phyloP scores from a whole-genome alignment of 345 rosid species.

The Rhodamnia rubescens region DNA sequence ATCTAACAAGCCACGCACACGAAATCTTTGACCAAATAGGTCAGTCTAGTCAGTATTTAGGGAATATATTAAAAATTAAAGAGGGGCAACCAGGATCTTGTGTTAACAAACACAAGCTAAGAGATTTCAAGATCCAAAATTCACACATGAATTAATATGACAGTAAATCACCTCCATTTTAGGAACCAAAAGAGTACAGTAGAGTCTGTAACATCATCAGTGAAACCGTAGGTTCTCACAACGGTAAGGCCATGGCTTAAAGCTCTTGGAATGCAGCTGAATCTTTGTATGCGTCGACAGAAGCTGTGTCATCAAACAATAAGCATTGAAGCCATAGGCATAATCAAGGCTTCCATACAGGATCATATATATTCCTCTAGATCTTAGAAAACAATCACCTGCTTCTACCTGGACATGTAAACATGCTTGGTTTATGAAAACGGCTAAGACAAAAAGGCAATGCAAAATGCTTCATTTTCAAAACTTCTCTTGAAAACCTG shows the following conservation, averaged over 20 bases:
- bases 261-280: constrained; percentile 55
- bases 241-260: constrained; percentile 46
- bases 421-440: constrained; percentile 21
- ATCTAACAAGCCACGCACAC: not conserved
- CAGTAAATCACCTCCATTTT: constrained; percentile 36
- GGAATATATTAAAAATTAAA: not conserved
- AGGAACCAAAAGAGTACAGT: constrained; percentile 60
- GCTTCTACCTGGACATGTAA: constrained; percentile 19
- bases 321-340: constrained; percentile 85
- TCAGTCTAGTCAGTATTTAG: not conserved
- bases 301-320: constrained; percentile 75
- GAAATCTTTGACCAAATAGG: not conserved
- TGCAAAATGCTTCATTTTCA: constrained; percentile 17
- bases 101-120: not conserved
- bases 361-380: constrained; percentile 45
- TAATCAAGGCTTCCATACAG: constrained; percentile 55
- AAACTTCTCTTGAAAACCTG: not conserved
- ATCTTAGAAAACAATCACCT: constrained; percentile 45
- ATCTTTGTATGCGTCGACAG: constrained; percentile 49
- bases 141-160: not conserved
- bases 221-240: constrained; percentile 80
- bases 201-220: constrained; percentile 62
- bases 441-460: constrained; percentile 9
- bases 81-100: not conserved
- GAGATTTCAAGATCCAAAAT: not conserved